Evolutionary conservation across 345 rosid genomes (phyloP).

Genomic region (Streptanthus diversifolius): DNA sequence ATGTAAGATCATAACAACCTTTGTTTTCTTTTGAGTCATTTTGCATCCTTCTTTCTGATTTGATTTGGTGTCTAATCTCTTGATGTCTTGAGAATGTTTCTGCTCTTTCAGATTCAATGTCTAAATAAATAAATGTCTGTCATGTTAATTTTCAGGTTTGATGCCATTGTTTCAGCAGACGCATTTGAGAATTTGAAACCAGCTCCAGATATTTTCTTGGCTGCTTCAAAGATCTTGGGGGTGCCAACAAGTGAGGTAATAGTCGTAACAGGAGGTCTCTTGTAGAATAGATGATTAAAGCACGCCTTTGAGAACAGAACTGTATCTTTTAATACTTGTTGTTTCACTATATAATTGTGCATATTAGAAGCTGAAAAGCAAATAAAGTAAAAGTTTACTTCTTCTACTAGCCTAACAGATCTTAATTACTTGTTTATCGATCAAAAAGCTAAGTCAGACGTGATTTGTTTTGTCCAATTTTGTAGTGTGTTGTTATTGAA

Average conservation of each 20-base stretch:
- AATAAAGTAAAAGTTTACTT: neutral
- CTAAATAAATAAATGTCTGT: constrained; percentile 1
- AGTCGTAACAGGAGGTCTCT: neutral
- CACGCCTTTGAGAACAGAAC: neutral
- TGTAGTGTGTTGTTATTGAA: constrained; percentile 86
- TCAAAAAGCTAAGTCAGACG: neutral
- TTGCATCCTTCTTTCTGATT: neutral
- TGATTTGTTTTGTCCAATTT: constrained; percentile 12
- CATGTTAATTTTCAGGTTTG: constrained; percentile 43
- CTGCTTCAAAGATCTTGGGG: constrained; percentile 82
- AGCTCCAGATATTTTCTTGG: constrained; percentile 93
- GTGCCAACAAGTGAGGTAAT: constrained; percentile 77
- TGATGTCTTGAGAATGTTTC: neutral
- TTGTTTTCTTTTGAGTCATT: neutral
- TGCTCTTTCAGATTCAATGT: neutral
- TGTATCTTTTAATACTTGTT: no score
- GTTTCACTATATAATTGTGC: neutral
- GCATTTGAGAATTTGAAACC: constrained; percentile 97
- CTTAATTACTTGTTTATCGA: neutral
- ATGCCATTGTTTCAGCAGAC: constrained; percentile 97
- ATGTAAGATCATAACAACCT: constrained; percentile 45
- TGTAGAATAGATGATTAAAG: neutral
- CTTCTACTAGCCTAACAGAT: neutral
- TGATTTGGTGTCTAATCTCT: neutral
- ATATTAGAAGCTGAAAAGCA: constrained; percentile 1